Evolutionary conservation across 1,284 basidiomycete species (phyloP), one percentile per base, ranked within the genome.

Genomic region (Apiotrichum siamense): DNA sequence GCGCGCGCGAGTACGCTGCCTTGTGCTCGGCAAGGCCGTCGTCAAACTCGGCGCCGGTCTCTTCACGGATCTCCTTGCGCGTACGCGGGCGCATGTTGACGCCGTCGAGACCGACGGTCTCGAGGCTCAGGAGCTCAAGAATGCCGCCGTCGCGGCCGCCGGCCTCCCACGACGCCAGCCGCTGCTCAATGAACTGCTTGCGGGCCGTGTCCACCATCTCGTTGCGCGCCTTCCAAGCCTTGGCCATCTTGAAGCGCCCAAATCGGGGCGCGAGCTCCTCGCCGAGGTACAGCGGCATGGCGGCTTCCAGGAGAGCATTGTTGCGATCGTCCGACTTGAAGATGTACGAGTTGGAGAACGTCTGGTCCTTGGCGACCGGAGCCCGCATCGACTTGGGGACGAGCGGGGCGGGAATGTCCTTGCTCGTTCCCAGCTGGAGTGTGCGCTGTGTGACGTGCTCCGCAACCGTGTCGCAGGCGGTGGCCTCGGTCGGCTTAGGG

Each of bases 231-330:
- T 61, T 62, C 60, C 59, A 71, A 1, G 62, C 68, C 31, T 56
- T 50, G 36, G 60, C 64, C 42, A 55, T 55, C 58, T 72, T 73
- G 11, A 59, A 57, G n/a, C 64, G 64, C 15, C 63, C 63, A 54
- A 68, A 72, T 49, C 73, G 61, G 24, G 72, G 72, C 20, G 64
- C 62, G 0, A 75, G 61, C 56, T 75, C 73, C 44, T 75, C 70
- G 32, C 57, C 58, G 18, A 75, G 61, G 56, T 71, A 73, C 4
- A 75, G 54, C 1, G 73, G 73, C 72, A 75, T 73, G 20, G 65
- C 48, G 23, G 61, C 50, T 54, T 75, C 69, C 31, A 69, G 49
- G 3, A 32, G n/a, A 0, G 48, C 47, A 32, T 55, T 37, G 38
- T 20, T 12, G 40, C 56, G 50, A 10, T 44, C 23, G 5, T 23